phyloP scores from a whole-genome alignment of 2,329 filamentous ascomycete genomes.

The Exophiala calicioides region DNA sequence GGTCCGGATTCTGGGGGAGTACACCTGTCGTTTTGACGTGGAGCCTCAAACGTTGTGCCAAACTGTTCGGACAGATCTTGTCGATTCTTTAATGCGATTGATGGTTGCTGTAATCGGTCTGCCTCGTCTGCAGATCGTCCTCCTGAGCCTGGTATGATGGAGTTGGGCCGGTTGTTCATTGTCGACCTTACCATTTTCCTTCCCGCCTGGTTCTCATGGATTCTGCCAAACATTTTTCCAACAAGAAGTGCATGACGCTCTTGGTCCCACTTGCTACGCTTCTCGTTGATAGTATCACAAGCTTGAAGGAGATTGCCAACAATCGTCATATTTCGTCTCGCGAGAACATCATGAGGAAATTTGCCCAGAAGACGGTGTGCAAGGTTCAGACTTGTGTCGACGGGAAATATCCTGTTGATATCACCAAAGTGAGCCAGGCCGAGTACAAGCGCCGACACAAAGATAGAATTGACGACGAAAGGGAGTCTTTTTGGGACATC shows the following conservation, averaged over 20 bases:
- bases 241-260: background rate
- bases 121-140: background rate
- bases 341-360: constrained; percentile 36
- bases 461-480: constrained; percentile 50
- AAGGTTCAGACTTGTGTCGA: constrained; percentile 39
- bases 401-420: constrained; percentile 42
- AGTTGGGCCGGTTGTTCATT: background rate
- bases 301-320: constrained; percentile 6
- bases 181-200: background rate
- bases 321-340: constrained; percentile 2
- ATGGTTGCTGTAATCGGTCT: too few species aligned
- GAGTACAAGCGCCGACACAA: constrained; percentile 48
- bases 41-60: too few species aligned
- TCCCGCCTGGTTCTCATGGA: constrained; percentile 3
- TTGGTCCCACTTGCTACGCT: background rate
- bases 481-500: constrained; percentile 46
- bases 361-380: constrained; percentile 38
- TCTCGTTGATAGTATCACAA: background rate
- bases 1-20: too few species aligned
- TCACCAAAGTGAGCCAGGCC: constrained; percentile 50
- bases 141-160: background rate
- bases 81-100: too few species aligned
- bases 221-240: constrained; percentile 3
- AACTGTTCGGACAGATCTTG: too few species aligned
- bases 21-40: too few species aligned